Evolutionary conservation across 768 basidiomycete genomes (phyloP).

Genomic region (Macrolepiota dolichaula): DNA sequence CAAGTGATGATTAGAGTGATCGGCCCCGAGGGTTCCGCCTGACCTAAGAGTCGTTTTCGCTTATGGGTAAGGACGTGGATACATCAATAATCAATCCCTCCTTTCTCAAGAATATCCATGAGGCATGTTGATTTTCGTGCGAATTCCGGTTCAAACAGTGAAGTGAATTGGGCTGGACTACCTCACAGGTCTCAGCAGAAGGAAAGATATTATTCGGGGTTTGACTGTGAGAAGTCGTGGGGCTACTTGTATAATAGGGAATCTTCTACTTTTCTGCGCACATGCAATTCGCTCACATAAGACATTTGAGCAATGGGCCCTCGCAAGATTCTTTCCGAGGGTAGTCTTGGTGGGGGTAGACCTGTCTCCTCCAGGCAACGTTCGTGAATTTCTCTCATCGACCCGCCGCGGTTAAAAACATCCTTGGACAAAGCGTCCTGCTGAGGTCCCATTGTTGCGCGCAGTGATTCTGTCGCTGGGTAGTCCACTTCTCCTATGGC

Average conservation of each 20-base stretch:
- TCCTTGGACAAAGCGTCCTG: constrained; percentile 16
- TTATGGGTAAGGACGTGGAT: too few relatives aligned
- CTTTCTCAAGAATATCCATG: too few relatives aligned
- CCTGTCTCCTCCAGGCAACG: constrained; percentile 22
- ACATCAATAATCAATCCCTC: too few relatives aligned
- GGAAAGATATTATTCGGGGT: neutral
- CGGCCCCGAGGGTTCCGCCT: neutral
- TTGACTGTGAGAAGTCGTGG: neutral
- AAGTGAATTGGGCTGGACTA: too few relatives aligned
- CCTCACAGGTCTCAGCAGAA: too few relatives aligned
- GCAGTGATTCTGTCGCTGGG: constrained; percentile 16
- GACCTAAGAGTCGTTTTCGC: neutral
- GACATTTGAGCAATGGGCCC: constrained; percentile 19
- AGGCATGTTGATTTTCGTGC: too few relatives aligned
- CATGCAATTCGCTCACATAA: constrained; percentile 19
- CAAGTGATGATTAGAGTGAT: neutral
- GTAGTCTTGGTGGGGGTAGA: constrained; percentile 19
- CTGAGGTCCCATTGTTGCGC: constrained; percentile 16
- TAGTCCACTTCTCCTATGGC: constrained; percentile 17
- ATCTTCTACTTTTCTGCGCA: constrained; percentile 18
- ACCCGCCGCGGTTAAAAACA: constrained; percentile 23
- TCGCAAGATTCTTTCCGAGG: constrained; percentile 19
- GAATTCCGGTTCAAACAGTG: too few relatives aligned
- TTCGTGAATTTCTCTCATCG: constrained; percentile 19
- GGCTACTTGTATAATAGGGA: constrained; percentile 4